Evolutionary conservation across 495 filamentous ascomycete genomes (phyloP).

Genomic region (Coniosporium apollinis): DNA sequence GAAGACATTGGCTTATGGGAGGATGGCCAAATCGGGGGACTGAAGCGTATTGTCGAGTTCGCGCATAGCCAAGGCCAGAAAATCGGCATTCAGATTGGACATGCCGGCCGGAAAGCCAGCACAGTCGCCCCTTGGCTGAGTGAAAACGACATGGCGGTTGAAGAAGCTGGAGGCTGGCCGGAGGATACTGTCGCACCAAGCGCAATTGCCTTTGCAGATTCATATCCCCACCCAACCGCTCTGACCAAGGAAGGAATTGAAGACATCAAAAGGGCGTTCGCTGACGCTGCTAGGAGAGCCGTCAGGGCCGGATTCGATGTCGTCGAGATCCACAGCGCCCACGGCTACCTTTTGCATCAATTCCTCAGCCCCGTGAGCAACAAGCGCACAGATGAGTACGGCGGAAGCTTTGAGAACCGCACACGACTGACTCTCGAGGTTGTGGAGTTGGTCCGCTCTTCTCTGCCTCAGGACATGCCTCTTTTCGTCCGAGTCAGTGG

Average conservation of each 20-base stretch:
- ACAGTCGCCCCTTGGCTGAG: conserved; percentile 52
- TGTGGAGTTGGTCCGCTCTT: conserved; percentile 12
- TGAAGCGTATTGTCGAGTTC: conserved; percentile 49
- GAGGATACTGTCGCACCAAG: conserved; percentile 38
- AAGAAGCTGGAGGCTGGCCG: conserved; percentile 44
- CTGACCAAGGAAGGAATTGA: conserved; percentile 43
- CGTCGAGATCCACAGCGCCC: conserved; percentile 39
- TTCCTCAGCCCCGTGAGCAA: conserved; percentile 26
- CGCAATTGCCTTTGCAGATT: conserved; percentile 35
- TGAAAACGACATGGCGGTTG: conserved; percentile 28
- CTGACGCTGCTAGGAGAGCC: conserved; percentile 35
- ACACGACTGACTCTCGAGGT: conserved; percentile 23
- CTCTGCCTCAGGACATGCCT: conserved; percentile 15
- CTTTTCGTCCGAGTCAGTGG: conserved; percentile 24
- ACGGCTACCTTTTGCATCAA: conserved; percentile 26
- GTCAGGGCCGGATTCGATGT: conserved; percentile 40
- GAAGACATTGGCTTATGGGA: conserved; percentile 57
- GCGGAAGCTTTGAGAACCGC: conserved; percentile 27
- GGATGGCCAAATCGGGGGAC: conserved; percentile 48
- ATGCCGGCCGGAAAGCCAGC: conserved; percentile 61
- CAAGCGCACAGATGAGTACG: conserved; percentile 27
- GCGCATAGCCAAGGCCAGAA: conserved; percentile 51
- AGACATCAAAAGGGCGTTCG: conserved; percentile 37
- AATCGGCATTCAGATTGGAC: conserved; percentile 58
- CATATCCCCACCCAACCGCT: conserved; percentile 32